Evolutionary conservation across 2,329 filamentous ascomycete species (phyloP), one percentile per base, ranked within the genome.

Genomic region (Phialophora verrucosa): DNA sequence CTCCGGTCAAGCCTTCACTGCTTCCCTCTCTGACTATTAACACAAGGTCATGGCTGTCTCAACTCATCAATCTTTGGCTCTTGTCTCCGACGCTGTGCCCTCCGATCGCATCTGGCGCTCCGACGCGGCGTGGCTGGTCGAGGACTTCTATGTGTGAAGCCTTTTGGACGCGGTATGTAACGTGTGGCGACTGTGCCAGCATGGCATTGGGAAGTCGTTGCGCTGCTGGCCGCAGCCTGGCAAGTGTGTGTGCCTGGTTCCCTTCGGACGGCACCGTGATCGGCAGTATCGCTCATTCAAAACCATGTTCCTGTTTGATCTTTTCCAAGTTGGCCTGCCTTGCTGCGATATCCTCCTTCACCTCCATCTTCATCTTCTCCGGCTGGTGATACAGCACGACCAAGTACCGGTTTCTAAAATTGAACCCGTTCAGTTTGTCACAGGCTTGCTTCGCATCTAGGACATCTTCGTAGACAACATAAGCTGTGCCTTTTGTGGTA

Each of bases 351-450:
- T 97, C 93, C 82, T 95, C 91, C 89, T 92, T 94, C 84, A 92
- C 91, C 81, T 91, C 92, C 78, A 87, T 81, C 63, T 72, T 71
- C 88, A 91, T 91, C 82, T 91, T 91, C 75, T 91, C 89, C 72
- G 88, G 89, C 78, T 91, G 90, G 77, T 92, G 90, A 76, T 91
- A 91, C 77, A 92, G 81, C 67, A 91, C 90, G 77, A 99, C 95
- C 75, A 99, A 91, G 82, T 99, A 99, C 79, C 95, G 91, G 83
- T 94, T 97, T 85, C 99, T 95, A 81, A 99, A 99, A 85, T 99
- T 99, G 89, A 96, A 99, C 79, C 95, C 95, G 85, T 99, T 99
- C 80, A 99, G 86, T 85, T 98, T 97, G 85, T 99, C 95, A 86
- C 95, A 98, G 77, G 95, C 95, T 82, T 93, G 90, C 84, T 99